These are phyloP conservation scores for Colletotrichum sp. DNA, from an alignment of 2,329 filamentous ascomycete genomes.

Conservation along the genomic window DNA sequence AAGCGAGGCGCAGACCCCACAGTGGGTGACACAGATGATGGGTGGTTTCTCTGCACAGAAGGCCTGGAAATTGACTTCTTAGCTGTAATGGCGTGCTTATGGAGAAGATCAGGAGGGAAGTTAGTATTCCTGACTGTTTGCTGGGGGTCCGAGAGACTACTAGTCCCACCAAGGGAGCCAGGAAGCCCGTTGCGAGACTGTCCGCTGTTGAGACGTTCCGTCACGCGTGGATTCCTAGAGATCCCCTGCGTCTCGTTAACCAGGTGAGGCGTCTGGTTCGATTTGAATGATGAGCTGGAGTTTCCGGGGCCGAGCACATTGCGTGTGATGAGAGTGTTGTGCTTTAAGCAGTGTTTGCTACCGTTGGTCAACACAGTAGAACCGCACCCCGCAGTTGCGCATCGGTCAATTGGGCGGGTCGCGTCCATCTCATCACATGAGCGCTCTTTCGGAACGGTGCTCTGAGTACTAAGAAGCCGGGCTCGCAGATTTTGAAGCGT, in stretches of 20 bases:
- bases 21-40: not conserved
- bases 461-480: not conserved
- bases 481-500: not conserved
- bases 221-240: not conserved
- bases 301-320: not conserved
- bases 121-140: not conserved
- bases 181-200: not conserved
- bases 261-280: not conserved
- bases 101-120: not conserved
- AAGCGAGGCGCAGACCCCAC: not conserved
- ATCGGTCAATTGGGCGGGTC: not conserved
- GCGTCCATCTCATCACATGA: not conserved
- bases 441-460: not conserved
- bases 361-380: not conserved
- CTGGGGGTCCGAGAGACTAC: not conserved
- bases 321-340: not conserved
- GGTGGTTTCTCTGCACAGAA: not conserved
- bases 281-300: not conserved
- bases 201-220: not conserved
- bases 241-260: not conserved
- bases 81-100: not conserved
- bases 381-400: not conserved
- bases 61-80: not conserved
- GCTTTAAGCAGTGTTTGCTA: not conserved
- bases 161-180: not conserved